These are phyloP conservation scores for Solanum ahanhuiri DNA, from an alignment of 257 asterid species.

Conservation along the genomic window DNA sequence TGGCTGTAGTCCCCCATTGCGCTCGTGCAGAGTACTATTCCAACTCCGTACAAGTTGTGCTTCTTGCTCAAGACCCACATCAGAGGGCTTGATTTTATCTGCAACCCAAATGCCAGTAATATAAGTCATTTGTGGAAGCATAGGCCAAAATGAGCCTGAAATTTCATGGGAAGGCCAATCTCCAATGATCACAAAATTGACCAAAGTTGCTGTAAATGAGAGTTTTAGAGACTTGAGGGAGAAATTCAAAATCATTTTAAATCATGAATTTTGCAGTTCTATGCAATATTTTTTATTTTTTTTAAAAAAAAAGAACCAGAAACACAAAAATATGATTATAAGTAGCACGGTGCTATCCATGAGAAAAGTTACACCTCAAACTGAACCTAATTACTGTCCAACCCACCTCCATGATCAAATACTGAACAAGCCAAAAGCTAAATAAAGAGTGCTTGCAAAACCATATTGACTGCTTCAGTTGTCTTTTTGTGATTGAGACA, in stretches of 20 bases:
- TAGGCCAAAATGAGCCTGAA: not conserved
- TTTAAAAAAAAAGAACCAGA: not conserved
- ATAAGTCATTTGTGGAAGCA: not conserved
- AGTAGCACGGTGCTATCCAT: not conserved
- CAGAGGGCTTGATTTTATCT: constrained; percentile 98
- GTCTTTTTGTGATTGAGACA: not conserved
- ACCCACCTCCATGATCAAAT: not conserved
- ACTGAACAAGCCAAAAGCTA: not conserved
- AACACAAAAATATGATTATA: not conserved
- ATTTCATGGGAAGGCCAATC: not conserved
- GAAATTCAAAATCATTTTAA: not conserved
- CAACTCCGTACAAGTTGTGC: constrained; percentile 74
- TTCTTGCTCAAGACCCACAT: constrained; percentile 96
- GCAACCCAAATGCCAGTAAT: constrained; percentile 8
- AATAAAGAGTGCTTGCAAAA: not conserved
- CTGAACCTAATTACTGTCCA: not conserved
- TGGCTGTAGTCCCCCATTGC: constrained; percentile 40
- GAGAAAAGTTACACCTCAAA: not conserved
- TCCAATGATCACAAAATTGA: not conserved
- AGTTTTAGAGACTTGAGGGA: not conserved
- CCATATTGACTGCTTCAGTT: not conserved
- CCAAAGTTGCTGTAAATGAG: not conserved
- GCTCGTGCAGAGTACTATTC: constrained; percentile 44
- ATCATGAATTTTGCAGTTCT: not conserved
- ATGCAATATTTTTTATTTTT: not conserved